Percentiles rank a stretch among this genome's conserved stretches.
These are phyloP conservation scores for Dothistroma pini DNA, from an alignment of 2,329 filamentous ascomycete genomes.

Conservation along the genomic window DNA sequence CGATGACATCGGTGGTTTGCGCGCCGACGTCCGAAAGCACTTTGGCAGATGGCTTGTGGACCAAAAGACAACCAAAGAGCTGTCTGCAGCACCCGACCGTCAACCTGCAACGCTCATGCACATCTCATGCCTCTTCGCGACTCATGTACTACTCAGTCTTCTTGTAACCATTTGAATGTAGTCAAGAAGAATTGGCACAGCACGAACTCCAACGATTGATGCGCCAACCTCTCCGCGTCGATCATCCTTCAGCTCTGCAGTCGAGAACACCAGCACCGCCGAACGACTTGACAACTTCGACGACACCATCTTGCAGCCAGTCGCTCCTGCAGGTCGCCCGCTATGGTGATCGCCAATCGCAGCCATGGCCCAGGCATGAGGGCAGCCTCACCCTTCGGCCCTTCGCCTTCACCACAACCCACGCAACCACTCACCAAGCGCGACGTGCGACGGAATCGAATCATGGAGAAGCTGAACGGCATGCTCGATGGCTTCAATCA, in stretches of 20 bases:
- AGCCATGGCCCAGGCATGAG: constrained; percentile 5
- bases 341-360: constrained; percentile 24
- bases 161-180: background rate
- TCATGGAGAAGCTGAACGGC: constrained; percentile 72
- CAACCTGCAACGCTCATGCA: background rate
- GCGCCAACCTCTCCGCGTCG: background rate
- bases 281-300: background rate
- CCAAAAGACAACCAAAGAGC: background rate
- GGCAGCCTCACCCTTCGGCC: constrained; percentile 20
- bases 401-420: constrained; percentile 42
- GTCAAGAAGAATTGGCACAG: background rate
- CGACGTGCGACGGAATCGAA: constrained; percentile 81
- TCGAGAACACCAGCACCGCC: background rate
- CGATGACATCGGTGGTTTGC: background rate
- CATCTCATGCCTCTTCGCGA: background rate
- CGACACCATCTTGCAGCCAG: background rate
- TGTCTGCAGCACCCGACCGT: background rate
- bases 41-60: background rate
- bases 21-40: background rate
- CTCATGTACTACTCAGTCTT: background rate
- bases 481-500: constrained; percentile 74
- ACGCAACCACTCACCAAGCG: constrained; percentile 65
- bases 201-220: background rate
- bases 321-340: background rate
- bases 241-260: constrained; percentile 4